These are phyloP conservation scores for Blastobotrys muscicola DNA, from an alignment of 805 yeast species.

Conservation along the genomic window DNA sequence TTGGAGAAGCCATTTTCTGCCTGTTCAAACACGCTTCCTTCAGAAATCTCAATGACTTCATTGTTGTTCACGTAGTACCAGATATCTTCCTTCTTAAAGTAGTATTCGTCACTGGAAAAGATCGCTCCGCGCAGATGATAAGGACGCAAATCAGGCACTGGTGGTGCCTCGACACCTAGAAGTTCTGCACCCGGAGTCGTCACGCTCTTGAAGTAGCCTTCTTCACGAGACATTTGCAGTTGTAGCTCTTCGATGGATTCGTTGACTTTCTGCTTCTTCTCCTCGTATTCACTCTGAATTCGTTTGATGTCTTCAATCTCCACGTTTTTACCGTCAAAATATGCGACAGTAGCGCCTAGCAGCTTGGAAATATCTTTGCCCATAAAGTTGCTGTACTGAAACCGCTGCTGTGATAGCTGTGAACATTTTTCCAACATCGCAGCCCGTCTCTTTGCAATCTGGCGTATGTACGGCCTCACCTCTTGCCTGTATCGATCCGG, in stretches of 20 bases:
- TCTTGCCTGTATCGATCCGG: constrained; percentile 17
- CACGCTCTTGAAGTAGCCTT: constrained; percentile 9
- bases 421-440: constrained; percentile 9
- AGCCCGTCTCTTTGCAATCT: constrained; percentile 5
- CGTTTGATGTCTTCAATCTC: constrained; percentile 7
- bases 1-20: constrained; percentile 12
- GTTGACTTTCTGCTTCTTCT: constrained; percentile 2
- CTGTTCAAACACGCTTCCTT: constrained; percentile 11
- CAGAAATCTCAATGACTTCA: constrained; percentile 2
- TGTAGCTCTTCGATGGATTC: constrained; percentile 1
- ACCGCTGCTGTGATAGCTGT: constrained; percentile 6
- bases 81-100: constrained; percentile 1
- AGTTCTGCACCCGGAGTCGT: constrained; percentile 1
- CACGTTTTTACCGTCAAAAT: constrained; percentile 3
- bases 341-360: constrained; percentile 8
- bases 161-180: constrained; percentile 4
- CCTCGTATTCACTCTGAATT: constrained; percentile 4
- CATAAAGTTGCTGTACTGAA: constrained; percentile 10
- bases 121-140: constrained; percentile 14
- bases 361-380: constrained; percentile 16
- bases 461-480: constrained; percentile 4
- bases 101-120: constrained; percentile 17
- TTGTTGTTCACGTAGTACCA: constrained; percentile 11
- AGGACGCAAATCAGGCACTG: constrained; percentile 11
- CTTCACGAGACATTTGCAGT: not conserved